These are phyloP conservation scores for Nannizziopsis arthrosporioides DNA, from an alignment of 2,329 filamentous ascomycete species.

Conservation along the genomic window DNA sequence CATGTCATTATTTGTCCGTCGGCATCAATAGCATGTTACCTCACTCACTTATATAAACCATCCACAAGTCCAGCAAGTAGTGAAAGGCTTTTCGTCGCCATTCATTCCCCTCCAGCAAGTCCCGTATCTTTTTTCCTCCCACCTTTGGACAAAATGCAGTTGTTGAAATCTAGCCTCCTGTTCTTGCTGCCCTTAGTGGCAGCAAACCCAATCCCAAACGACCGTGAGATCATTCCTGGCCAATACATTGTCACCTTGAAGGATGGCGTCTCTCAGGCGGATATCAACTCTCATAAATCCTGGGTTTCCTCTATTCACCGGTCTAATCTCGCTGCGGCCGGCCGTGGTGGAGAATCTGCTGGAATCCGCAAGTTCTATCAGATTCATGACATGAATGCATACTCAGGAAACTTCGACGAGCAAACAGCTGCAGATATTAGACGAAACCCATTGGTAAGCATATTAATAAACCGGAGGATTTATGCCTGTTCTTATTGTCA, in stretches of 20 bases:
- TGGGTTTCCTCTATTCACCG: constrained; percentile 6
- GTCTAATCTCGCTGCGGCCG: constrained; percentile 6
- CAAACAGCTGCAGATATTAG: constrained; percentile 8
- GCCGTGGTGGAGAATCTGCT: constrained; percentile 1
- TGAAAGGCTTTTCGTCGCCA: no score
- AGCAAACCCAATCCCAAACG: constrained; percentile 3
- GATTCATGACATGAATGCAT: constrained; percentile 11
- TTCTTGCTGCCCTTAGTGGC: constrained; percentile 6
- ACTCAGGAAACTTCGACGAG: constrained; percentile 10
- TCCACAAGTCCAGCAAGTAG: no score
- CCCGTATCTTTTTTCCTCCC: no score
- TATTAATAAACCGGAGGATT: no score
- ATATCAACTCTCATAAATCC: constrained; percentile 5
- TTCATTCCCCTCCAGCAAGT: no score
- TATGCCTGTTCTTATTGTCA: not conserved
- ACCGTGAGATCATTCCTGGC: constrained; percentile 7
- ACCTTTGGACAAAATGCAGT: constrained; percentile 9
- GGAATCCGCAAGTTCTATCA: constrained; percentile 8
- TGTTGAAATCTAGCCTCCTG: not conserved
- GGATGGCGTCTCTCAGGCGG: constrained; percentile 4
- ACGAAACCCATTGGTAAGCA: constrained; percentile 8
- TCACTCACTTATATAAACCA: no score
- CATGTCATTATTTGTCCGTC: no score
- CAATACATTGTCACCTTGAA: constrained; percentile 11
- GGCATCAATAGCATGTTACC: no score